Base-by-base conservation (phyloP, 306 rosid genomes). In the Rubus parviflorus region DNA sequence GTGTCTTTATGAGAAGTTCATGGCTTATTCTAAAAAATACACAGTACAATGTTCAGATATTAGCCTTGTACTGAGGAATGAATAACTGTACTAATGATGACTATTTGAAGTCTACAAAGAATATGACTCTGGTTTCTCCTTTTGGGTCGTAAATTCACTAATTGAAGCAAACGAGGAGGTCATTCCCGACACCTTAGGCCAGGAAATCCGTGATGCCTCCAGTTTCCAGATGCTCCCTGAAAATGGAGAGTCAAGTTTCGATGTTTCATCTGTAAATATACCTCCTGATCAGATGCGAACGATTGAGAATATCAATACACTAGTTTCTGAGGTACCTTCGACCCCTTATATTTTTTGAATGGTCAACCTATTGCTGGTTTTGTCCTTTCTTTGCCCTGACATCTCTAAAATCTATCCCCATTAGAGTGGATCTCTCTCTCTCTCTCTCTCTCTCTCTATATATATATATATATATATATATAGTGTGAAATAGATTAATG, bases 321-420 rank as follows among this genome's bases (percentile, higher is more conserved):
- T 96, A 75, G 85, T 91, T 68, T 86, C 96, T 22, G 98, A 92
- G 99, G 99, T 96, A 91, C 60, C 74, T 73, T 75, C 58, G n/a
- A 43, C 30, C 80, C 75, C 37, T 73, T 60, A 25, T 77, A 48
- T 73, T 65, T 51, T 64, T 60, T 72, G 37, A 56, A 7, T 76
- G 41, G 58, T 45, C 72, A 48, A 75, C 47, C 17, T 66, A 52
- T 84, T 56, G 42, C 43, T 14, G 13, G 40, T 51, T 40, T 19
- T 19, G 54, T 48, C 23, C 43, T 47, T 58, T 75, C 20, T 70
- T 35, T 43, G 47, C 22, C 49, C 35, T 23, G 23, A 62, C 9
- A 37, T 35, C 25, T 45, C 19, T 41, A 37, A 54, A 30, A 52
- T 72, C 53, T 42, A 63, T 42, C 23, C 38, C 37, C 38, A 41